phyloP scores from a whole-genome alignment of 371 early-diverging fungal genomes.

The Circinella umbellata region DNA sequence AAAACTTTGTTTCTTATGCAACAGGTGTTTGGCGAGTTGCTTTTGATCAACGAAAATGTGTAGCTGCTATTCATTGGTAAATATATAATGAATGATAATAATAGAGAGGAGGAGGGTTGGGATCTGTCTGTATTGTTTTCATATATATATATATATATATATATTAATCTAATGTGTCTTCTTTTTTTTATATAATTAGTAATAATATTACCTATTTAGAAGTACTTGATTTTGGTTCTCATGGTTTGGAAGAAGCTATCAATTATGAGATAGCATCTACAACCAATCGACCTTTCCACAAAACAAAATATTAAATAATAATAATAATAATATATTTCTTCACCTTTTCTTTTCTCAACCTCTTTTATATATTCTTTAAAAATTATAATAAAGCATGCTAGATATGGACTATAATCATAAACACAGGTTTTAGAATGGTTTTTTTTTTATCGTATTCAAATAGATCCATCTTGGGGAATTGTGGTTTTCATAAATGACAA shows the following conservation, averaged over 20 bases:
- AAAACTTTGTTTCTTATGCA: constrained; percentile 76
- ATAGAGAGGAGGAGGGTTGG: too few relatives aligned
- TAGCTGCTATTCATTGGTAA: constrained; percentile 30
- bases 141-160: too few relatives aligned
- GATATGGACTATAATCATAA: too few relatives aligned
- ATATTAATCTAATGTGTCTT: neutral
- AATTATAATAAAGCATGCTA: too few relatives aligned
- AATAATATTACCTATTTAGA: constrained; percentile 15
- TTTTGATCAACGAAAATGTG: constrained; percentile 85
- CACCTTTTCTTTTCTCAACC: neutral
- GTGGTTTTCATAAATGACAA: too few relatives aligned
- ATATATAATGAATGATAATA: too few relatives aligned
- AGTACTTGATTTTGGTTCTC: constrained; percentile 20
- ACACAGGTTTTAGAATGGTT: too few relatives aligned
- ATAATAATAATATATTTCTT: neutral
- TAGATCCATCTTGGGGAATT: too few relatives aligned
- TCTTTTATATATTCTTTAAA: too few relatives aligned
- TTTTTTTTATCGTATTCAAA: too few relatives aligned
- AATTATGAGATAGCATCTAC: neutral
- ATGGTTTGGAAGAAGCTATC: constrained; percentile 9
- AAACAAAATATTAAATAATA: neutral
- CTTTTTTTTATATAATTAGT: neutral
- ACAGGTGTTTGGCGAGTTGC: constrained; percentile 94
- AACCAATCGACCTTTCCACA: neutral
- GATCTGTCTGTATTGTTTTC: too few relatives aligned